phyloP scores from a whole-genome alignment of 768 basidiomycete species.

The Tylopilus vinaceipallidus region DNA sequence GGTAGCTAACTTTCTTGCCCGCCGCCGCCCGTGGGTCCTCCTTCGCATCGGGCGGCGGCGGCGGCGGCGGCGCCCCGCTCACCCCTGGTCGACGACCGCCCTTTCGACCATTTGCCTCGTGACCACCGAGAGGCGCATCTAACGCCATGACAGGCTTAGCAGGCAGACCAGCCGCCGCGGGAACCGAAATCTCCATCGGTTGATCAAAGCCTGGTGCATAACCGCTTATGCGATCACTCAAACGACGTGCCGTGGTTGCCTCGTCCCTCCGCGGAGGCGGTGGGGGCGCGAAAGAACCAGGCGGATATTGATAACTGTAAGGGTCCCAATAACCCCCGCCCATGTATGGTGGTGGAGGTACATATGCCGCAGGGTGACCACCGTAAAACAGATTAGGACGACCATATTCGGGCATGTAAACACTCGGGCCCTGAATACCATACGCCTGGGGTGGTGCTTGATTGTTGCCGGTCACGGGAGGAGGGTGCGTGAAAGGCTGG shows the following conservation, averaged over 20 bases:
- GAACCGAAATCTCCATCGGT: slow-evolving; percentile 43
- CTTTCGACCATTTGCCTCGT: slow-evolving; percentile 32
- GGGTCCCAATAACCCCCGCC: slow-evolving; percentile 45
- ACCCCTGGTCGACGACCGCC: slow-evolving; percentile 38
- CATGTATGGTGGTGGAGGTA: slow-evolving; percentile 39
- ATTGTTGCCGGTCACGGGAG: slow-evolving; percentile 59
- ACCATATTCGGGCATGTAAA: slow-evolving; percentile 48
- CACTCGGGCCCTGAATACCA: slow-evolving; percentile 64
- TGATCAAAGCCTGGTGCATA: slow-evolving; percentile 54
- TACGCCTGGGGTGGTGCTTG: slow-evolving; percentile 86
- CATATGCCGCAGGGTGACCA: slow-evolving; percentile 34
- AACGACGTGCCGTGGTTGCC: slow-evolving; percentile 53
- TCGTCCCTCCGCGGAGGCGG: slow-evolving; percentile 56
- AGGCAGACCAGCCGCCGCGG: slow-evolving; percentile 72
- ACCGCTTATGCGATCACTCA: slow-evolving; percentile 82
- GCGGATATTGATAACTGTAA: slow-evolving; percentile 41
- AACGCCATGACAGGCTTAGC: slow-evolving; percentile 68
- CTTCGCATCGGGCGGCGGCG: slow-evolving; percentile 84
- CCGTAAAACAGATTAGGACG: slow-evolving; percentile 41
- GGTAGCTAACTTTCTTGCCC: slow-evolving; percentile 88
- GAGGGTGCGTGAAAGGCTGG: slow-evolving; percentile 80
- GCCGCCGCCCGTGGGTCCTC: slow-evolving; percentile 91
- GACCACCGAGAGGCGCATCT: slow-evolving; percentile 47
- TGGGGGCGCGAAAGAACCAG: slow-evolving; percentile 34
- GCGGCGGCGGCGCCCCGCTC: slow-evolving; percentile 58